phyloP scores from a whole-genome alignment of 129 eudicot genomes.

The Dittrichia graveolens region DNA sequence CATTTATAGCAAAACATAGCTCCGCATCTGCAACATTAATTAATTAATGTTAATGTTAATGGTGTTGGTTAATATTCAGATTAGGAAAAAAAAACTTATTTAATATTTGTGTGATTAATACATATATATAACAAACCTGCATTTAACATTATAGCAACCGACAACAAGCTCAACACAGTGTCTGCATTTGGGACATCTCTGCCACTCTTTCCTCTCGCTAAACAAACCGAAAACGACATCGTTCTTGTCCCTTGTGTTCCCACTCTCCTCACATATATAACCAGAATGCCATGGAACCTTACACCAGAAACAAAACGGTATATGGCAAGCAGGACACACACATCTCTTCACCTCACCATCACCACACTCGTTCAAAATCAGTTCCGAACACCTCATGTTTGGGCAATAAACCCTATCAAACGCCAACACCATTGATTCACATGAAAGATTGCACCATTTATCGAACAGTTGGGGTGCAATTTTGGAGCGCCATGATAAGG shows the following conservation, averaged over 20 bases:
- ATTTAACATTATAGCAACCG: neutral
- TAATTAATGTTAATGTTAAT: no score
- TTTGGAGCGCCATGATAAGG: slow-evolving; percentile 16
- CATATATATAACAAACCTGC: neutral
- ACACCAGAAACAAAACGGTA: slow-evolving; percentile 45
- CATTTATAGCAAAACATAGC: no score
- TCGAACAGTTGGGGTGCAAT: slow-evolving; percentile 32
- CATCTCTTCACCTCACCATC: slow-evolving; percentile 28
- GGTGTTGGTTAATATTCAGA: no score
- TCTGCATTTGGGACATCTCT: slow-evolving; percentile 50
- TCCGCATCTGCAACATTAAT: no score
- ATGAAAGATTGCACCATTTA: slow-evolving; percentile 53
- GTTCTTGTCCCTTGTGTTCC: slow-evolving; percentile 33
- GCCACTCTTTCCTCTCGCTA: slow-evolving; percentile 47
- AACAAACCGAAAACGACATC: slow-evolving; percentile 49
- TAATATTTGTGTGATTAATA: no score
- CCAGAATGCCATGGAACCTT: slow-evolving; percentile 50
- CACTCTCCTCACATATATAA: slow-evolving; percentile 43
- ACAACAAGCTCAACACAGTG: slow-evolving; percentile 35
- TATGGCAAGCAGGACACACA: slow-evolving; percentile 41
- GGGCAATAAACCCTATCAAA: slow-evolving; percentile 48
- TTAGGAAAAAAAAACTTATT: no score
- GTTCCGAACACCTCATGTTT: slow-evolving; percentile 36
- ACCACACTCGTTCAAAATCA: slow-evolving; percentile 55
- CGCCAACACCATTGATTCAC: slow-evolving; percentile 33